Evolutionary conservation across 2,329 filamentous ascomycete species (phyloP).

Genomic region (Endothia cerciana): DNA sequence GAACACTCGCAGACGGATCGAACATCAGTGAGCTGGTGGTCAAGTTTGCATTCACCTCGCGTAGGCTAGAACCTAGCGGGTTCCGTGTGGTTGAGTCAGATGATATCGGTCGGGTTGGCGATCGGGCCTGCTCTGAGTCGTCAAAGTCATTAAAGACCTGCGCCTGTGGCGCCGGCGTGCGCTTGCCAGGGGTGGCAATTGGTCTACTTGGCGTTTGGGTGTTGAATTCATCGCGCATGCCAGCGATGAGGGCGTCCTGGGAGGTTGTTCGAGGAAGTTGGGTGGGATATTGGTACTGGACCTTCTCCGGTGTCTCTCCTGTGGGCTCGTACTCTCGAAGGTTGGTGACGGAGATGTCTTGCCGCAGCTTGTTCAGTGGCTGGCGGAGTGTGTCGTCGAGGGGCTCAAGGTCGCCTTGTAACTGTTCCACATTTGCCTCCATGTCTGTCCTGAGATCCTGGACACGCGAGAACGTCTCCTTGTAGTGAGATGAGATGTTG

Average conservation of each 20-base stretch:
- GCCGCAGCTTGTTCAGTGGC: constrained; percentile 72
- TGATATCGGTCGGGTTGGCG: constrained; percentile 33
- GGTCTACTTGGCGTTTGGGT: constrained; percentile 21
- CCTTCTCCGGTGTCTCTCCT: constrained; percentile 82
- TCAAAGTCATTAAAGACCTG: constrained; percentile 35
- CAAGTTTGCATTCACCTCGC: constrained; percentile 58
- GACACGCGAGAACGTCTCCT: constrained; percentile 68
- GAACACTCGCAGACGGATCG: constrained; percentile 48
- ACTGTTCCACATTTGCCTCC: constrained; percentile 58
- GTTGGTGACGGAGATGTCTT: constrained; percentile 64
- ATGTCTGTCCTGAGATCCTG: constrained; percentile 71
- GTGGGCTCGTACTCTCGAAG: constrained; percentile 84
- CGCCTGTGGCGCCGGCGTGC: constrained; percentile 30
- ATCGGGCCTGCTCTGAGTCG: constrained; percentile 30
- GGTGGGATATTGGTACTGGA: constrained; percentile 79
- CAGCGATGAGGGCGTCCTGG: constrained; percentile 49
- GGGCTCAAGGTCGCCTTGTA: constrained; percentile 65
- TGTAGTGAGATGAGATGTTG: constrained; percentile 72
- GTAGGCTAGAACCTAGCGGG: constrained; percentile 50
- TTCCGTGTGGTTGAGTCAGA: constrained; percentile 33
- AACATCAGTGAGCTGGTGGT: constrained; percentile 44
- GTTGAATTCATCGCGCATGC: constrained; percentile 33
- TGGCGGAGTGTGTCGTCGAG: constrained; percentile 65
- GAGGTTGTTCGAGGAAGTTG: constrained; percentile 73
- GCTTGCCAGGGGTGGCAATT: constrained; percentile 40